A percentile compares a stretch with the other conserved stretches of the same genome.
Evolutionary conservation across 306 rosid species (phyloP).

Genomic region (Coriaria nepalensis): DNA sequence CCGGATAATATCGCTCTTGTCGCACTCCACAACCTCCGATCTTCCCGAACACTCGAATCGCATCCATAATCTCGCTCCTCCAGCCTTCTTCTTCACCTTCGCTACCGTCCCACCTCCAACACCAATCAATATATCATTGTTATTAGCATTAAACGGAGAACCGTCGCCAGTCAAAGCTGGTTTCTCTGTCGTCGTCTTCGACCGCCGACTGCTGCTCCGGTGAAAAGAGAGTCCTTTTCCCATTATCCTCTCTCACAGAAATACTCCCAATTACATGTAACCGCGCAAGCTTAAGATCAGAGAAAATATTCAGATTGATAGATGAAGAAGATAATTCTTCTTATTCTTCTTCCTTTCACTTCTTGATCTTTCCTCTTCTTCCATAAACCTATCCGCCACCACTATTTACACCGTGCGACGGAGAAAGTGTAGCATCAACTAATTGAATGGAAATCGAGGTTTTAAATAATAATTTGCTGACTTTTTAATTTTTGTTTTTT

Average conservation of each 20-base stretch:
- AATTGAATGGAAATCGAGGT: no score
- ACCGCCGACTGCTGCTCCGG: conserved; percentile 46
- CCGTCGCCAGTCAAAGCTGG: conserved; percentile 8
- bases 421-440: no score
- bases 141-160: conserved; percentile 18
- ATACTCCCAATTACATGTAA: conserved; percentile 3
- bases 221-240: conserved; percentile 61
- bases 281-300: neutral
- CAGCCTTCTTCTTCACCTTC: conserved; percentile 78
- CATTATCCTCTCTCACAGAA: conserved; percentile 27
- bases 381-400: no score
- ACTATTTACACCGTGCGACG: no score
- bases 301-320: no score
- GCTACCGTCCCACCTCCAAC: conserved; percentile 14
- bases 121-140: conserved; percentile 3
- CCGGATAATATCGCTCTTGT: conserved; percentile 64
- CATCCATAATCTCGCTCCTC: conserved; percentile 85
- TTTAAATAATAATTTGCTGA: no score
- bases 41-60: conserved; percentile 56
- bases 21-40: conserved; percentile 76
- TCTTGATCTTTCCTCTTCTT: no score
- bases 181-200: conserved; percentile 24
- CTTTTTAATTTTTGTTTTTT: no score
- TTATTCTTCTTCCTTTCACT: no score
- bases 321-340: no score